A percentile compares a stretch with the other conserved stretches of the same genome.
Conservation (phyloP, 1,139 yeast genomes). For the Debaryomyces coudertii region DNA sequence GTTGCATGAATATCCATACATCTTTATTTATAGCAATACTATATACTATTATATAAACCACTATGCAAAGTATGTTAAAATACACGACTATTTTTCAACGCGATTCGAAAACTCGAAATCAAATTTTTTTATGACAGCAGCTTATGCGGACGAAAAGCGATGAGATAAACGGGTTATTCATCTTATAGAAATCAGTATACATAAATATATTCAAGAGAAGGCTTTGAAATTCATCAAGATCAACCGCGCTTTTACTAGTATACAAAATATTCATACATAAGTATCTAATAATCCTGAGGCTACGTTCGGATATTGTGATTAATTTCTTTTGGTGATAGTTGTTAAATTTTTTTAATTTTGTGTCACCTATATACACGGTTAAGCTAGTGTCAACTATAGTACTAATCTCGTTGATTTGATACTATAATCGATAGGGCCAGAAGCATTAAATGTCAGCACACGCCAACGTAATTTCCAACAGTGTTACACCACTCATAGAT, state of each 20-base stretch:
- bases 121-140: constrained; percentile 4
- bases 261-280: not conserved
- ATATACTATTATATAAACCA: not conserved
- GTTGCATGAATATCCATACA: not conserved
- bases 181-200: not conserved
- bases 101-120: not conserved
- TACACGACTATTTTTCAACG: constrained; percentile 3
- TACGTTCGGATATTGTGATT: not conserved
- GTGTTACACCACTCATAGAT: constrained; percentile 51
- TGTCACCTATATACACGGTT: constrained; percentile 2
- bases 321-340: constrained; percentile 2
- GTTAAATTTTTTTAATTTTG: constrained; percentile 6
- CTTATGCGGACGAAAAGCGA: constrained; percentile 7
- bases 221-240: not conserved
- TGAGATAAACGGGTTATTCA: constrained; percentile 4
- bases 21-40: not conserved
- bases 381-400: not conserved
- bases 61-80: not conserved
- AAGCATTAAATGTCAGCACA: constrained; percentile 2
- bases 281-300: not conserved
- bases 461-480: constrained; percentile 12
- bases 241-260: not conserved
- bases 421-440: not conserved
- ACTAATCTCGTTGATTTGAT: not conserved
- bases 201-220: not conserved